Base-by-base conservation (phyloP, 2,329 filamentous ascomycete species). In the Sarocladium brachiariae region DNA sequence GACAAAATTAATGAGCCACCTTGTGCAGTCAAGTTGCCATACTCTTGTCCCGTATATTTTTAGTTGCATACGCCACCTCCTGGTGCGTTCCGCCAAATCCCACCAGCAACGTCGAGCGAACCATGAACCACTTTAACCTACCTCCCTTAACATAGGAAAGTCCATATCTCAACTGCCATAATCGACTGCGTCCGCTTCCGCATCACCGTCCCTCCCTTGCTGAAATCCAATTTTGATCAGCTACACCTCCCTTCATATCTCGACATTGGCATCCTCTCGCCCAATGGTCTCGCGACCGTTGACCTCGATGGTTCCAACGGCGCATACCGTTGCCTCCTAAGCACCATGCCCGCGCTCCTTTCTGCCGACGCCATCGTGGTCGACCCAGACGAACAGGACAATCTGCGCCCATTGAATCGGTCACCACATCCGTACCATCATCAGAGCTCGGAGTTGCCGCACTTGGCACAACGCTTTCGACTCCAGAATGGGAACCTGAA, bases 361-460 rank as follows among this genome's bases (percentile, higher is more conserved):
- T 63, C 63, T 55, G 66, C 66, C 51, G 63, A 65, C 57, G 57
- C 62, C 63, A 62, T 55, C 65, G 66, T 52, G 63, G 65, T 57
- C 56, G 63, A 67, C 21, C 57, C 59, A 51, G 63, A 66, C 31
- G 66, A 71, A 52, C 62, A 66, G 45, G 45, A 69, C 46, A 59
- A 55, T 48, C 59, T 81, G 59, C 73, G 76, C 60, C 64, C 70
- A 43, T 71, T 78, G 54, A 77, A 75, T 50, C 78, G 84, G 58
- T 83, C 83, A 38, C 83, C 84, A 43, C 81, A 87, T 63, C 84
- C 84, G 1, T 87, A 87, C 59, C 79, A 81, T 59, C 80, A 76
- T 59, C 79, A 77, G 52, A 74, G 70, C 53, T 71, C 67, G 56
- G 79, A 83, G 59, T 69, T 82, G 11, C 73, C 74, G 19, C 72